Conservation (phyloP, 2,329 filamentous ascomycete genomes). For the Neofusicoccum umdonicola region DNA sequence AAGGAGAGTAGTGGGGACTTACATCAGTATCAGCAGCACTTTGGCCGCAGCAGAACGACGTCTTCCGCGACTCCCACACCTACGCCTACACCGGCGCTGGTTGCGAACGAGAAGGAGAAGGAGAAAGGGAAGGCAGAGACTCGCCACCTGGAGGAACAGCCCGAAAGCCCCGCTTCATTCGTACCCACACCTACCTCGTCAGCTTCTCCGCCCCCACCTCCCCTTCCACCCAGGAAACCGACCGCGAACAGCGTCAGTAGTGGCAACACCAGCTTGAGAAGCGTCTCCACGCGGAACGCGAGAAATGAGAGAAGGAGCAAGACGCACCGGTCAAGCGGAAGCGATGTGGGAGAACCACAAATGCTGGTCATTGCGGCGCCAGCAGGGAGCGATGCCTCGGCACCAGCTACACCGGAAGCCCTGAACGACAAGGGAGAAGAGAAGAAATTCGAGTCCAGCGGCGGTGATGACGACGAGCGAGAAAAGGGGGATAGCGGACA, state of each 20-base stretch:
- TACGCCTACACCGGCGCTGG: too few species aligned
- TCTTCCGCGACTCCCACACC: too few species aligned
- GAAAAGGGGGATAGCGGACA: background rate
- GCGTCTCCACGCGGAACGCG: background rate
- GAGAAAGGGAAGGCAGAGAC: conserved; percentile 19
- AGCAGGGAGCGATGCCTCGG: background rate
- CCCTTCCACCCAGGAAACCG: background rate
- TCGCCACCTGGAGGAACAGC: conserved; percentile 19
- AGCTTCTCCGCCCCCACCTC: conserved; percentile 24
- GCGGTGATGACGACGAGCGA: background rate
- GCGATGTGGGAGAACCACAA: background rate
- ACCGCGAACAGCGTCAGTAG: background rate
- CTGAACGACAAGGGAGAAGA: background rate
- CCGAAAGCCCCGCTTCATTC: too few species aligned
- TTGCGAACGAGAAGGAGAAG: background rate
- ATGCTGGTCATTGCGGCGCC: background rate
- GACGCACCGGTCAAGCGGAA: background rate
- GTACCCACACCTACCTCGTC: conserved; percentile 24
- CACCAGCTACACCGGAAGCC: conserved; percentile 1
- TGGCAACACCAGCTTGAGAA: too few species aligned
- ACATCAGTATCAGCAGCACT: too few species aligned
- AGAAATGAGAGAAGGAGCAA: background rate
- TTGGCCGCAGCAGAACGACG: too few species aligned
- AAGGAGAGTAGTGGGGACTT: too few species aligned
- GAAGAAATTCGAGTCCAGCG: background rate